Percentiles rank a stretch among this genome's conserved stretches.
Evolutionary conservation across 768 basidiomycete species (phyloP).

Genomic region (Hygrocybe coccinea): DNA sequence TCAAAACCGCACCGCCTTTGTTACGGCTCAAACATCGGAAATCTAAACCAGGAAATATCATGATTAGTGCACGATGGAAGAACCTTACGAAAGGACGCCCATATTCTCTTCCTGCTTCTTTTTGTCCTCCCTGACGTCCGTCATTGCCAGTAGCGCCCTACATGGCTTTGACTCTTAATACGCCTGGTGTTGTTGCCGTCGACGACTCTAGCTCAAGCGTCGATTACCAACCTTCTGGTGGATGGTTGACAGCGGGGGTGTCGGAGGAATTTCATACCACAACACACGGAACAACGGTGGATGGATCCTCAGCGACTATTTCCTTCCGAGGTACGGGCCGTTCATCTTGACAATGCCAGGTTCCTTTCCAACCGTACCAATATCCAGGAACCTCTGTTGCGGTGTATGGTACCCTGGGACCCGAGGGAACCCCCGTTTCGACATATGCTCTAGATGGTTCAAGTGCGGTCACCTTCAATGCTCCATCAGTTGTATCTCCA

Average conservation of each 20-base stretch:
- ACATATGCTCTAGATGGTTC: conserved; percentile 14
- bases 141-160: too few species aligned
- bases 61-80: too few species aligned
- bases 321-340: conserved; percentile 14
- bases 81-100: too few species aligned
- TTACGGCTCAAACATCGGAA: too few species aligned
- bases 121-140: too few species aligned
- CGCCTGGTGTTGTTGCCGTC: background rate
- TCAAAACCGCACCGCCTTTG: too few species aligned
- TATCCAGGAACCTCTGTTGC: conserved; percentile 13
- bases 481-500: background rate
- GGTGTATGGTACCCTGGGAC: conserved; percentile 15
- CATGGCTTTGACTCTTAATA: background rate
- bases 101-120: too few species aligned
- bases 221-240: background rate
- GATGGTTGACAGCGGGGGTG: conserved; percentile 10
- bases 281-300: conserved; percentile 9
- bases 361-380: background rate
- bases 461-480: background rate
- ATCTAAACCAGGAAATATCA: too few species aligned
- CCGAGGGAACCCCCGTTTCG: conserved; percentile 5
- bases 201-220: conserved; percentile 16
- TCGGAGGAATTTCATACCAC: conserved; percentile 8
- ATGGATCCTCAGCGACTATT: conserved; percentile 10
- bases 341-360: background rate